Evolutionary conservation across 2,329 filamentous ascomycete species (phyloP), one percentile per base, ranked within the genome.

Genomic region (Leptographium flavum): DNA sequence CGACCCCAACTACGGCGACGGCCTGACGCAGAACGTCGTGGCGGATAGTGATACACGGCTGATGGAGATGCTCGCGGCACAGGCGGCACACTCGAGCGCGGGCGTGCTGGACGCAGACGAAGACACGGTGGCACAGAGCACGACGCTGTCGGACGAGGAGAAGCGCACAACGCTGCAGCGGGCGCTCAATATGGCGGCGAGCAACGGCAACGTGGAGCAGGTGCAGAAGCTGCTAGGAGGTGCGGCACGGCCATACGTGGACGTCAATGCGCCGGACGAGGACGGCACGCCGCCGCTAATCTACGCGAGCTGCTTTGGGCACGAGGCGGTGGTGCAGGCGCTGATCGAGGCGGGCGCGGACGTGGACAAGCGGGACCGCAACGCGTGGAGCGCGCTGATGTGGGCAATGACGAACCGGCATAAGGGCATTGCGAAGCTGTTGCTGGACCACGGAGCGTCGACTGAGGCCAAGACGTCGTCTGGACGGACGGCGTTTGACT

Each of bases 331-430:
- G 4, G 92, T 96, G 22, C 74, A 82, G 48, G 78, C 82, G 32
- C 73, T 98, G 43, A 76, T 98, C 43, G 76, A 87, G 48, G 86
- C 87, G 10, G 88, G 90, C 22, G 90, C 83, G 33, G 76, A 87
- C 55, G 87, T 96, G 43, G 87, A 98, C 64, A 82, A 82, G 56
- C 90, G 96, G 63, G 92, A 98, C 60, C 84, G 82, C 51, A 96
- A 96, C 59, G 83, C 93, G 58, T 98, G 92, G 92, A 96, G 86
- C 56, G 85, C 92, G 14, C 71, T 98, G 49, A 98, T 98, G 88
- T 98, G 92, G 92, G 90, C 92, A 42, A 96, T 96, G 86, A 98
- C 92, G 46, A 98, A 98, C 62, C 72, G 88, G 47, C 92, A 98
- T 64, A 96, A 96, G 64, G 81, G 80, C 40, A 98, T 98, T 53